Conservation (phyloP, 2,329 filamentous ascomycete species). For the Lachnellula willkommii region DNA sequence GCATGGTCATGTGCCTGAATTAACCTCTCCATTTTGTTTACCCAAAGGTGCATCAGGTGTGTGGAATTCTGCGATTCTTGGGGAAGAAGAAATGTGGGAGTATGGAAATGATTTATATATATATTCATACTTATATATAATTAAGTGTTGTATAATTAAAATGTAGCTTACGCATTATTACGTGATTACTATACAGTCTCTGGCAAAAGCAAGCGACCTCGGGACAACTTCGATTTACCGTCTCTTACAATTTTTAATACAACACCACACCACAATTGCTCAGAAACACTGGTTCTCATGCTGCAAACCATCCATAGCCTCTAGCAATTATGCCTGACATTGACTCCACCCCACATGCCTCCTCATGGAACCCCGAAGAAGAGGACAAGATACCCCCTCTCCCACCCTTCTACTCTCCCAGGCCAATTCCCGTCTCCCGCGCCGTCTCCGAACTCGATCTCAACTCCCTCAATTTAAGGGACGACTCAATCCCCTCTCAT, state of each 20-base stretch:
- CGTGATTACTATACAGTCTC: neutral
- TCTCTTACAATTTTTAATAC: neutral
- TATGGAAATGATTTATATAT: too few relatives aligned
- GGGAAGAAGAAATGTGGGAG: too few relatives aligned
- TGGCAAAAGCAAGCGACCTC: neutral
- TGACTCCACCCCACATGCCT: constrained; percentile 5
- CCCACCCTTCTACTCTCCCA: constrained; percentile 33
- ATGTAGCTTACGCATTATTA: neutral
- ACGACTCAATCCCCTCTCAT: constrained; percentile 7
- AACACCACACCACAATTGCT: neutral
- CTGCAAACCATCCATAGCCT: neutral
- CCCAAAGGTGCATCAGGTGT: too few relatives aligned
- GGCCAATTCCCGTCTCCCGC: constrained; percentile 31
- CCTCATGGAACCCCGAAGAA: constrained; percentile 17
- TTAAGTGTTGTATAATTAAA: too few relatives aligned
- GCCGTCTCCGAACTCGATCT: constrained; percentile 32
- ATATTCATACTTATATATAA: too few relatives aligned
- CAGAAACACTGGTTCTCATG: neutral
- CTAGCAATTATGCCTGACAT: constrained; percentile 15
- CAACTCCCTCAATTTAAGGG: constrained; percentile 14
- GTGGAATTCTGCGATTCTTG: too few relatives aligned
- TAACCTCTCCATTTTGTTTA: too few relatives aligned
- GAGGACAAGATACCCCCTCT: constrained; percentile 25
- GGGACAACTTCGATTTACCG: neutral
- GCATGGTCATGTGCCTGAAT: too few relatives aligned